Percentiles rank a stretch among this genome's conserved stretches.
These are phyloP conservation scores for Aspergillus ruber DNA, from an alignment of 2,329 filamentous ascomycete genomes.

Conservation along the genomic window DNA sequence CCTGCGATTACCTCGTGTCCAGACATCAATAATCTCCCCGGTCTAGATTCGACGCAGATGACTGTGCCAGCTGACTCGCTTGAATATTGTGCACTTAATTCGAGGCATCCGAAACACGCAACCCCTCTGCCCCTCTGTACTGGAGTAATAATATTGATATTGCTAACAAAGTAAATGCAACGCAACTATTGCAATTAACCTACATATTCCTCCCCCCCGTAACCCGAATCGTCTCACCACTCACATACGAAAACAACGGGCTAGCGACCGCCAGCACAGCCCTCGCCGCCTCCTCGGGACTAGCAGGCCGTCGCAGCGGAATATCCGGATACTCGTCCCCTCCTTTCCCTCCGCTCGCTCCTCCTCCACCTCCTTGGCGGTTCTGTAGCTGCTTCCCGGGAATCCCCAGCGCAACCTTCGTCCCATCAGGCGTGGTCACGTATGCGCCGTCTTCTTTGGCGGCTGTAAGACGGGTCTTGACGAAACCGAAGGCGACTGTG, in stretches of 20 bases:
- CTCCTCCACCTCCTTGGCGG: conserved; percentile 20
- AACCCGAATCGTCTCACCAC: conserved; percentile 79
- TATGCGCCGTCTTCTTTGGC: conserved; percentile 81
- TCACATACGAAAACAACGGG: conserved; percentile 77
- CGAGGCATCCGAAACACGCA: background rate
- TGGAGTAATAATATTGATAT: no score
- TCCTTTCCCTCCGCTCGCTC: conserved; percentile 28
- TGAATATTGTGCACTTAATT: background rate
- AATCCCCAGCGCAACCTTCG: conserved; percentile 69
- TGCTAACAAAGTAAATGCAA: background rate
- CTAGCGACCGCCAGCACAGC: conserved; percentile 72
- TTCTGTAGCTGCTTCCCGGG: conserved; percentile 51
- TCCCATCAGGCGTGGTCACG: conserved; percentile 66
- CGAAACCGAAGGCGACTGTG: conserved; percentile 77
- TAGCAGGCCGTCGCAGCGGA: conserved; percentile 68
- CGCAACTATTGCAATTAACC: background rate
- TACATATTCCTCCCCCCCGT: conserved; percentile 67
- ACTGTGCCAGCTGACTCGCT: background rate
- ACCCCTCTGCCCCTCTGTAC: no score
- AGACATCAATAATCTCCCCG: no score
- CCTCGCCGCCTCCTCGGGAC: conserved; percentile 71
- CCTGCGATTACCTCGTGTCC: no score
- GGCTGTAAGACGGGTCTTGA: conserved; percentile 71
- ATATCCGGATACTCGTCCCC: conserved; percentile 59
- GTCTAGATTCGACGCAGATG: background rate